Evolutionary conservation across 495 filamentous ascomycete genomes (phyloP), one percentile per base, ranked within the genome.

Genomic region (Acidiella bohemica): DNA sequence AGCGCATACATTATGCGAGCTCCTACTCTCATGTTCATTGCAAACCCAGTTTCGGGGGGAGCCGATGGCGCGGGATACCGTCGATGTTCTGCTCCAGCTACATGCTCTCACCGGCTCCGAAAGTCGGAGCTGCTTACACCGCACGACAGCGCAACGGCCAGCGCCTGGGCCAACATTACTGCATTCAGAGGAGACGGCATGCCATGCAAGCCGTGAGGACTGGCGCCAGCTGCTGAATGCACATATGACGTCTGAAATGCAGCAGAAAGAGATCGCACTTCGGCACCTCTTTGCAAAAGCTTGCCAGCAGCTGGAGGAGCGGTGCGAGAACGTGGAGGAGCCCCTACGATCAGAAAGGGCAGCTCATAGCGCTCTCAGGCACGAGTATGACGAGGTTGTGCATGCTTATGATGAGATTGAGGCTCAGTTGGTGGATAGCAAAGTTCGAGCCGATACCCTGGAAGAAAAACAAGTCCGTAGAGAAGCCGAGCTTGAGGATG

Each of bases 221-320:
- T 27, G 25, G 25, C 9, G 41, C 32, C 10, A 39, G 18, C 24
- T 53, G 50, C 18, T 58, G 60, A 17, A 59, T 67, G 10, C 55
- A 68, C 11, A 49, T 42, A 18, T 53, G 73, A 27, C 25, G 25
- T 27, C 25, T 7, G n/a, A 27, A 7, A n/a, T n/a, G 7, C 25
- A n/a, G 25, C 7, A 27, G 25, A n/a, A 7, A 7, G n/a, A 7
- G 7, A 7, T 7, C 7, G 25, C 7, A 7, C n/a, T 27, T 19
- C 54, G 74, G 17, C 59, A 59, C 17, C 66, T 61, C 25, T 57
- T 76, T 5, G 65, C 65, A 29, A 59, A 66, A 12, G 58, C 67
- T 13, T 76, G 72, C 46, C 59, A 61, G 13, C 70, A 76, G 32
- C 59, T 76, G 4, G 73, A 78, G 41, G 56, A 58, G 33, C 63